Evolutionary conservation across 176 grass and related monocot genomes (phyloP), one percentile per base, ranked within the genome.

Genomic region (Calamus simplicifolius): DNA sequence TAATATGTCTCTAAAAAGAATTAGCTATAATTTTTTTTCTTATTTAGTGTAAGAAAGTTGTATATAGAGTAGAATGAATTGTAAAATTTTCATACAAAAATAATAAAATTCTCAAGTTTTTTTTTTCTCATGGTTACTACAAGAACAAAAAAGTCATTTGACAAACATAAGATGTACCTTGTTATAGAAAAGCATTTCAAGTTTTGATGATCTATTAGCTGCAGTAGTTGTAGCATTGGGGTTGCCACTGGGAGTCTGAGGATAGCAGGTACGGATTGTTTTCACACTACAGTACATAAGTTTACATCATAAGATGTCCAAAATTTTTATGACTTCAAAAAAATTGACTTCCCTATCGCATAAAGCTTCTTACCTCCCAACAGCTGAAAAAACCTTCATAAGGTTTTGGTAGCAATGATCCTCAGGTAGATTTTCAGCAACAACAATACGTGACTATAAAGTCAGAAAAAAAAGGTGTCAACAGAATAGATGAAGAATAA

Each of bases 341-440:
- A 29, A 59, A 15, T 14, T 59, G 6, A 59, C 56, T 59, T 29
- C 16, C 6, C 31, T 59, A 8, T 54, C 1, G 30, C 25, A 28
- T 28, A 31, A 59, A 59, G 16, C 4, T 30, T 15, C 57, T 17
- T 31, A 59, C 57, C 26, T 59, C 25, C 57, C 57, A 2, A 59
- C 57, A 31, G 57, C 57, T 31, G 57, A 59, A 27, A 59, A 59
- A 25, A 59, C 26, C 17, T 31, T 59, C 57, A 59, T 28, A 17
- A 59, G 57, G 57, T 59, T 59, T 59, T 59, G 57, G 57, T 59
- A 59, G 27, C 57, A 59, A 59, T 59, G 57, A 59, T 59, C 27
- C 27, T 59, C 57, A 6, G 57, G 57, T n/a, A 59, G 27, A 59
- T 59, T 59, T 59, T 59, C 57, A 30, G 57, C 57, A 8, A 59